A percentile compares a stretch with the other conserved stretches of the same genome.
Conservation (phyloP, 352 stramenopile genomes). For the Globisporangium lucens region DNA sequence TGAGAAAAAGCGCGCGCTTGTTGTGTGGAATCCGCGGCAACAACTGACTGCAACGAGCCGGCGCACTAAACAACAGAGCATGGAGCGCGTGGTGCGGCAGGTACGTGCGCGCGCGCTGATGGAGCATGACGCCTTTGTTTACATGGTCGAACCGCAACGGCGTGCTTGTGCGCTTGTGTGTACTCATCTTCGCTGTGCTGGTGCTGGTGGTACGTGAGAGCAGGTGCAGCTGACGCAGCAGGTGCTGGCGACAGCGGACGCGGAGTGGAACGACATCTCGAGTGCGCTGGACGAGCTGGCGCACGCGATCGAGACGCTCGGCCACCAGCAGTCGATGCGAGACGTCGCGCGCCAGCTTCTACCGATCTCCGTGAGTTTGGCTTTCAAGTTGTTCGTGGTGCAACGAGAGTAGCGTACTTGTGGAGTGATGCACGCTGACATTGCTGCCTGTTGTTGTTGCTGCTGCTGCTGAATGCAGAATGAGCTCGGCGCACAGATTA, state of each 20-base stretch:
- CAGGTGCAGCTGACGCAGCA: constrained; percentile 43
- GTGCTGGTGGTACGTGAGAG: constrained; percentile 11
- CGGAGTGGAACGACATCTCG: constrained; percentile 44
- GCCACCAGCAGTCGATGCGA: constrained; percentile 19
- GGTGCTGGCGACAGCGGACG: constrained; percentile 23
- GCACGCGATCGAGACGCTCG: constrained; percentile 38
- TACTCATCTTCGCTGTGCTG: background rate
- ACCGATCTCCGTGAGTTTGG: constrained; percentile 38
- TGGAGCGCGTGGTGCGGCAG: constrained; percentile 23
- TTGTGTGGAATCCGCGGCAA: background rate
- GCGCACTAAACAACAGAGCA: background rate
- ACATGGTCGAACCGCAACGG: background rate
- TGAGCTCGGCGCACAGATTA: constrained; percentile 40
- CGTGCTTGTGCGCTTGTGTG: background rate
- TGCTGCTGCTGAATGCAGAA: constrained; percentile 19
- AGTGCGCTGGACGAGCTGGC: constrained; percentile 42
- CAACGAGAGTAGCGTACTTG: background rate
- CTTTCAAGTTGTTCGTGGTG: background rate
- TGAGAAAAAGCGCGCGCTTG: too few relatives aligned
- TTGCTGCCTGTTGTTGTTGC: background rate
- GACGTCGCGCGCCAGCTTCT: constrained; percentile 40
- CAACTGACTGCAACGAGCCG: background rate
- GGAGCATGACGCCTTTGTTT: too few relatives aligned
- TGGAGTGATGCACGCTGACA: background rate
- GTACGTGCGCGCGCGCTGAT: constrained; percentile 3